Evolutionary conservation across 805 yeast species (phyloP).

Genomic region (Myxozyma melibiosi): DNA sequence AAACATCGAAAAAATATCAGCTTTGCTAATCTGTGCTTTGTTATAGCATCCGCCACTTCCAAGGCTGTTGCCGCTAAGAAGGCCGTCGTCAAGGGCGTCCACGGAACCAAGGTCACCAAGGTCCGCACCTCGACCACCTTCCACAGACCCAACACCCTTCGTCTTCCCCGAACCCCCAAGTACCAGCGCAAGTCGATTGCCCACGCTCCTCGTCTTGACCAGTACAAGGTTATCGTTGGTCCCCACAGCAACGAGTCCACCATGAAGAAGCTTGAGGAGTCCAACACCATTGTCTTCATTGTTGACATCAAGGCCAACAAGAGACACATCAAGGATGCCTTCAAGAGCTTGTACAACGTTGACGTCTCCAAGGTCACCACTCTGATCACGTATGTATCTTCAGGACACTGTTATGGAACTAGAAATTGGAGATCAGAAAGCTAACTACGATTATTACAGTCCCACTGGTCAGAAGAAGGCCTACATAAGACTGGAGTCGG

Average conservation of each 20-base stretch:
- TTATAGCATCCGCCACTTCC: conserved; percentile 43
- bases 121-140: conserved; percentile 94
- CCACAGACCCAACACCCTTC: conserved; percentile 97
- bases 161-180: conserved; percentile 91
- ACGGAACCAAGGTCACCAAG: conserved; percentile 85
- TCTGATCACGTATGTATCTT: conserved; percentile 57
- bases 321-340: conserved; percentile 97
- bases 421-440: background rate
- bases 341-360: conserved; percentile 96
- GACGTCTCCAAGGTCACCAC: conserved; percentile 95
- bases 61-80: conserved; percentile 98
- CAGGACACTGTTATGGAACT: no score
- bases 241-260: conserved; percentile 99
- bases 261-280: conserved; percentile 98
- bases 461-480: conserved; percentile 99
- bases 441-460: conserved; percentile 49
- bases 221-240: conserved; percentile 88
- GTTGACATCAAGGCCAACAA: conserved; percentile 97
- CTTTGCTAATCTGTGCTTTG: background rate
- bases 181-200: conserved; percentile 95
- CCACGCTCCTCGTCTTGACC: conserved; percentile 95
- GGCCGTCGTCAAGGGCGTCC: conserved; percentile 97
- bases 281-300: conserved; percentile 98
- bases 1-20: no score
- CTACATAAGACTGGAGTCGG: conserved; percentile 97